Base-by-base conservation (phyloP, 768 basidiomycete species). In the Agaricus subrufescens region DNA sequence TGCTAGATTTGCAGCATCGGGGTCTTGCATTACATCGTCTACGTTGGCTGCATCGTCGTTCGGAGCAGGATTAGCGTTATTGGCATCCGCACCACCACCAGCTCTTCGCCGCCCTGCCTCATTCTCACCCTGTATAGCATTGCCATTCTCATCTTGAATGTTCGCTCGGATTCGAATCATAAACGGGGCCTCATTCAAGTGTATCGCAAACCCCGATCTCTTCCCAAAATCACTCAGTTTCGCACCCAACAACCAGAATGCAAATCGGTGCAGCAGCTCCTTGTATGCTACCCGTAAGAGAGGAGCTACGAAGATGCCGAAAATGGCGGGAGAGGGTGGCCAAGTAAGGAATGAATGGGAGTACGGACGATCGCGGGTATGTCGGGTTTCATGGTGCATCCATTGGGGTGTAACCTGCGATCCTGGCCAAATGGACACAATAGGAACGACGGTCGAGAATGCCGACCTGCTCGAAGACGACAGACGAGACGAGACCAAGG, bases 401-500 rank as follows among this genome's bases (percentile, higher is more conserved):
- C 46, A 69, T 65, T n/a, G 74, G 69, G 27, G 62, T 45, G 14
- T 63, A 52, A 71, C 73, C 69, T 58, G 69, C 0, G 76, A 67
- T 25, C 73, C 70, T 9, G 78, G 77, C 78, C 77, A 79, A 38
- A 75, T 69, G 54, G 80, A 73, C 26, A 81, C 68, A 34, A 78
- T 65, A n/a, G 78, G 76, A 49, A 78, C 64, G 38, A 79, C 63
- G 40, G 77, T 68, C 19, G 75, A 67, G 27, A 69, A 56, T 8
- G 64, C 59, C 25, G 66, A 67, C 38, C 63, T 68, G 5, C 59
- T 60, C 19, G 71, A 42, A 53, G 76, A 11, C 7, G 11, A 75
- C 43, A 84, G 75, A 40, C 86, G 84, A 31, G 86, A 80, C 30
- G 82, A 69, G 63, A 91, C 75, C 59, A 92, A 83, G 27, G 79